Percentiles rank a stretch among this genome's conserved stretches.
phyloP scores from a whole-genome alignment of 2,329 filamentous ascomycete species.

The Sarocladiaceae sp. region DNA sequence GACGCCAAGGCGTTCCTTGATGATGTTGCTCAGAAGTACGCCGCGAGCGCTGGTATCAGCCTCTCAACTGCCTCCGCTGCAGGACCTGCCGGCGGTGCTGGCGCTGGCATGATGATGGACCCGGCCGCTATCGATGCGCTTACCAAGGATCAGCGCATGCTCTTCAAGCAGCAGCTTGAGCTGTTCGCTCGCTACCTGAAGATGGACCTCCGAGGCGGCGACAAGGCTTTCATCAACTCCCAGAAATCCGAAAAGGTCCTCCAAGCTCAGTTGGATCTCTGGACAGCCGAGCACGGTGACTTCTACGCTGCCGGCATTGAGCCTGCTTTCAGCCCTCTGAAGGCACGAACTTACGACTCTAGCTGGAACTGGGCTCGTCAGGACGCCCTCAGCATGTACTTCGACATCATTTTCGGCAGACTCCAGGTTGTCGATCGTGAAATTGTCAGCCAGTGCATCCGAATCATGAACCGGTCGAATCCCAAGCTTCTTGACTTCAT shows the following conservation, averaged over 20 bases:
- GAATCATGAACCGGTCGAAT: slow-evolving; percentile 98
- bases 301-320: slow-evolving; percentile 94
- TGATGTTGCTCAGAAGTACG: slow-evolving; percentile 83
- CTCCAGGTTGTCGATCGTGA: slow-evolving; percentile 91
- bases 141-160: slow-evolving; percentile 89
- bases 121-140: slow-evolving; percentile 93
- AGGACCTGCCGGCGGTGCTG: slow-evolving; percentile 63
- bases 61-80: slow-evolving; percentile 70
- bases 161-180: slow-evolving; percentile 98
- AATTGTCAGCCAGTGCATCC: slow-evolving; percentile 97
- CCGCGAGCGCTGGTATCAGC: slow-evolving; percentile 73
- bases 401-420: slow-evolving; percentile 95
- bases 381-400: slow-evolving; percentile 97
- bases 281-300: slow-evolving; percentile 92
- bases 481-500: slow-evolving; percentile 95
- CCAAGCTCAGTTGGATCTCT: slow-evolving; percentile 89
- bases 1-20: slow-evolving; percentile 94
- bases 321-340: slow-evolving; percentile 86
- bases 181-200: slow-evolving; percentile 93
- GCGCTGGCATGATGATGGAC: slow-evolving; percentile 98
- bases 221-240: slow-evolving; percentile 82
- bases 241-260: slow-evolving; percentile 82
- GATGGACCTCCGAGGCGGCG: slow-evolving; percentile 91
- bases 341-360: slow-evolving; percentile 94
- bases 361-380: slow-evolving; percentile 99